Evolutionary conservation across 805 yeast species (phyloP).

Genomic region (Candida corydali): DNA sequence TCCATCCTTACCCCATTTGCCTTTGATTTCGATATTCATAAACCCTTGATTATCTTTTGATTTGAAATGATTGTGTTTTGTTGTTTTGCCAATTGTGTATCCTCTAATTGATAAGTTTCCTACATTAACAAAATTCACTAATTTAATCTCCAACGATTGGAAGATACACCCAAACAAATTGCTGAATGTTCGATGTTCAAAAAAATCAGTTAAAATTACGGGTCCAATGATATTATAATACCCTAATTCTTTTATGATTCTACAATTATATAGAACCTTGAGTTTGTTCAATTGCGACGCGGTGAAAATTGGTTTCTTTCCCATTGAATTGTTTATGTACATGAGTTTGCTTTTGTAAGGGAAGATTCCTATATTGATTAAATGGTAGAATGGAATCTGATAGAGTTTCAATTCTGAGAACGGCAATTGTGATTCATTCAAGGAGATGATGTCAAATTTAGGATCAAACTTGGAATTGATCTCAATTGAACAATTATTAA

Average conservation of each 20-base stretch:
- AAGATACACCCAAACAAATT: slow-evolving; percentile 53
- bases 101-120: slow-evolving; percentile 62
- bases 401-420: not conserved
- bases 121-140: slow-evolving; percentile 33
- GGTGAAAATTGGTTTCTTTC: not conserved
- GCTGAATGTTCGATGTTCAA: slow-evolving; percentile 53
- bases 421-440: slow-evolving; percentile 4
- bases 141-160: slow-evolving; percentile 58
- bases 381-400: not conserved
- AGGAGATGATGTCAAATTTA: slow-evolving; percentile 2
- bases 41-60: slow-evolving; percentile 30
- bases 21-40: slow-evolving; percentile 43
- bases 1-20: slow-evolving; percentile 68
- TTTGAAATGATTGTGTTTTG: slow-evolving; percentile 12
- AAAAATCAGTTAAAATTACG: slow-evolving; percentile 52
- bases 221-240: slow-evolving; percentile 52
- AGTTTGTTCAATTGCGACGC: slow-evolving; percentile 1
- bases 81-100: slow-evolving; percentile 55
- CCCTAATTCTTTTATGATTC: slow-evolving; percentile 50
- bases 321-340: slow-evolving; percentile 6
- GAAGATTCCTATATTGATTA: slow-evolving; percentile 1
- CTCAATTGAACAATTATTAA: slow-evolving; percentile 12
- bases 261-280: slow-evolving; percentile 20
- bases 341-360: slow-evolving; percentile 6
- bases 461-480: not conserved